Evolutionary conservation across 768 basidiomycete genomes (phyloP), one percentile per base, ranked within the genome.

Genomic region (Boletellus emodensis): DNA sequence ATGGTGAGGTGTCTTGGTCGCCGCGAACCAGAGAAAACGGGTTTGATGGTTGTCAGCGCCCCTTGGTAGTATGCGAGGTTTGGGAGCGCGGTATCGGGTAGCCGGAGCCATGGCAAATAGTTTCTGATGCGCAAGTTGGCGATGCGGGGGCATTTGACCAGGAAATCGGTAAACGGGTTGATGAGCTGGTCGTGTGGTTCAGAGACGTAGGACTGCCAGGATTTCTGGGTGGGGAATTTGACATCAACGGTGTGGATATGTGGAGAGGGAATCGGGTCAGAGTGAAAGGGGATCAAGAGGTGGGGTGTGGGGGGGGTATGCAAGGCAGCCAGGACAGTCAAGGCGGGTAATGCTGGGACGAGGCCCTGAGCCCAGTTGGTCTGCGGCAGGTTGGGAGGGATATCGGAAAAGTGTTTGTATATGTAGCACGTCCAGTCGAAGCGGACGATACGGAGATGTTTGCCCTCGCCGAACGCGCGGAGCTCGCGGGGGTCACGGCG

Each of bases 361-460:
- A 60, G 47, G 13, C 48, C 54, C 15, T 50, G 60, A 20, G 35
- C 46, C 61, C 47, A 55, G 43, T 54, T 59, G 50, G 50, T 57
- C 18, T 6, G 49, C 10, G 39, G 46, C 0, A 34, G 40, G 24
- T 17, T 17, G 43, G 40, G 54, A 1, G 40, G 20, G 24, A 32
- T 15, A 4, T 56, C 52, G 7, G 39, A 56, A 55, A 59, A 67
- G 38, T 58, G 58, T 15, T 63, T 63, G 57, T 75, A 69, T 15
- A 75, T 68, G 39, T 71, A 69, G 17, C 71, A 71, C 1, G 68
- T 71, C 61, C 68, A 72, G 57, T 78, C 76, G 42, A 78, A 65
- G 41, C 69, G 71, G n/a, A 79, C 61, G n/a, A 65, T 62, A 13
- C 66, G 70, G 17, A 79, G 66, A 3, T 65, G 63, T 11, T 61